A percentile compares a stretch with the other conserved stretches of the same genome.
These are phyloP conservation scores for Parietaria judaica DNA, from an alignment of 306 rosid species.

Conservation along the genomic window DNA sequence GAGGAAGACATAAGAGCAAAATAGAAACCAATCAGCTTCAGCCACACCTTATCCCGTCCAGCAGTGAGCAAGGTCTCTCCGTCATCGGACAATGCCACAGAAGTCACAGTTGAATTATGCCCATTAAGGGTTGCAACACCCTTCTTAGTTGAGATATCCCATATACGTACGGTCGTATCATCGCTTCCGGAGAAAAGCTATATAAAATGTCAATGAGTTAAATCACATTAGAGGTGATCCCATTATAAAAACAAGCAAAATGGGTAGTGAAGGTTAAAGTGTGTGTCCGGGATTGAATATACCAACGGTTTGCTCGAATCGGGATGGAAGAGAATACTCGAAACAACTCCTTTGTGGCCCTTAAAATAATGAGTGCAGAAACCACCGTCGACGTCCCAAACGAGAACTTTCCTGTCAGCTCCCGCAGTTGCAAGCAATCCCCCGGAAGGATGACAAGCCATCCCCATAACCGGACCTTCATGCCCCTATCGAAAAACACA, in stretches of 20 bases:
- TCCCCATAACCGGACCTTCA: slow-evolving; percentile 91
- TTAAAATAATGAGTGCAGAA: slow-evolving; percentile 85
- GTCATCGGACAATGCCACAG: slow-evolving; percentile 77
- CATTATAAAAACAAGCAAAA: too few relatives aligned
- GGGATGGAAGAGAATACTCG: slow-evolving; percentile 69
- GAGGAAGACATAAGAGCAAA: neutral
- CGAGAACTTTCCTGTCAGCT: slow-evolving; percentile 84
- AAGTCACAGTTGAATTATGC: slow-evolving; percentile 76
- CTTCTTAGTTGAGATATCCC: slow-evolving; percentile 71
- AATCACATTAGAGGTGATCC: neutral
- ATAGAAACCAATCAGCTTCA: neutral
- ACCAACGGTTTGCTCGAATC: slow-evolving; percentile 64
- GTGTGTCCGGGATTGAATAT: slow-evolving; percentile 18
- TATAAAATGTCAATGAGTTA: slow-evolving; percentile 10
- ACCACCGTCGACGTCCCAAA: slow-evolving; percentile 94
- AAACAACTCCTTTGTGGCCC: slow-evolving; percentile 82
- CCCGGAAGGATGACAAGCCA: slow-evolving; percentile 79
- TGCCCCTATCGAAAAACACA: slow-evolving; percentile 42
- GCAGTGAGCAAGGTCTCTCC: slow-evolving; percentile 83
- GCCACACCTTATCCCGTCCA: slow-evolving; percentile 85
- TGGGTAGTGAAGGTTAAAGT: neutral
- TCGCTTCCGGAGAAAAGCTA: slow-evolving; percentile 97
- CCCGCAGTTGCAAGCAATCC: slow-evolving; percentile 91
- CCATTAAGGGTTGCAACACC: slow-evolving; percentile 55
- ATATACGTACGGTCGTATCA: slow-evolving; percentile 68